Evolutionary conservation across 176 grass and related monocot genomes (phyloP), one percentile per base, ranked within the genome.

Genomic region (Coix lacrymajobi): DNA sequence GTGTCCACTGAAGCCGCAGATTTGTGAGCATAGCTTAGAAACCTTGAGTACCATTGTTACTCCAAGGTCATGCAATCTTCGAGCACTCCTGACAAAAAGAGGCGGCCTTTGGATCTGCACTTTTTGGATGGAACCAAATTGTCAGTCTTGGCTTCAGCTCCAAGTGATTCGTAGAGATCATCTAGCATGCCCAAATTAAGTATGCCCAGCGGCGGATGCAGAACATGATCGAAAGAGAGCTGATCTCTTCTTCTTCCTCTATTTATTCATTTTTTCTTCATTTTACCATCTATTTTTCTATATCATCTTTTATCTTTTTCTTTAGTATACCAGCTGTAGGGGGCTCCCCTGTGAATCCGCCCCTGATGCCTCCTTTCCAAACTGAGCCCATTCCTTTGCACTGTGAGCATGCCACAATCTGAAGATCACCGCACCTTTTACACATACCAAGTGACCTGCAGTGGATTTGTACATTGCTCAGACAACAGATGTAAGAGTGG

Each of bases 381-480:
- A 93, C 86, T 4, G 67, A 90, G 0, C 90, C 92, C 0, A 67
- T 28, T 78, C 90, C 96, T 87, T 86, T 95, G 82, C 92, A 98
- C 29, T 86, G 76, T 17, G 92, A 87, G 33, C 92, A 98, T 71
- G 92, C 91, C 75, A 95, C 80, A 72, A 92, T 91, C 9, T 83
- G 90, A 60, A 95, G 92, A 87, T 93, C 84, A 28, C 92, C 92
- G 0, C 95, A 95, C 48, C 72, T 91, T 79, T 91, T 92, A 54
- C 95, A 98, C 92, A 95, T 98, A 39, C 89, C 82, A 72, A 95
- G 83, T 39, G 92, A 93, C 34, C 95, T 98, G 85, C 39, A 88
- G 40, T 24, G 41, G 34, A 52, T 33, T 43, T 38, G 37, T 78
- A 22, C 8, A 37, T 79, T 57, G 62, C 38, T 79, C 43, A 67